Conservation (phyloP, 2,329 filamentous ascomycete species). For the Penicillium crustosum region DNA sequence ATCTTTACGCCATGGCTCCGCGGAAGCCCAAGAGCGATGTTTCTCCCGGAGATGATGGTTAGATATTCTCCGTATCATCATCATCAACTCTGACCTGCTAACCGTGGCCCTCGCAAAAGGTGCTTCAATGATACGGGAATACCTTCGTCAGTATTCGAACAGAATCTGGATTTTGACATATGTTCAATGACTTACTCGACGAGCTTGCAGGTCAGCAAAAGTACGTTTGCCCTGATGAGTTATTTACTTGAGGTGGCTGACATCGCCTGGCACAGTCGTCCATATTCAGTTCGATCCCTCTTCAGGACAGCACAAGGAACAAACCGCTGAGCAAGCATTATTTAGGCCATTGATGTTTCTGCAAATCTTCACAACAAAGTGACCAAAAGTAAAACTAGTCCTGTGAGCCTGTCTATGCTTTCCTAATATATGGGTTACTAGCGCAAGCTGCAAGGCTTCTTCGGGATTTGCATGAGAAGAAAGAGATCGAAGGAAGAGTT, state of each 20-base stretch:
- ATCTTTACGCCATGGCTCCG: slow-evolving; percentile 36
- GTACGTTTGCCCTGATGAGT: slow-evolving; percentile 29
- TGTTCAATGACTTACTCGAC: neutral
- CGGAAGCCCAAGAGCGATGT: slow-evolving; percentile 41
- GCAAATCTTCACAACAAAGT: slow-evolving; percentile 62
- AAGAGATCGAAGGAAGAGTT: slow-evolving; percentile 57
- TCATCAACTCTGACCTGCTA: neutral
- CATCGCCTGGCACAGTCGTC: slow-evolving; percentile 43
- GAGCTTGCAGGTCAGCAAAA: slow-evolving; percentile 49
- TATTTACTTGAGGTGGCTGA: slow-evolving; percentile 1
- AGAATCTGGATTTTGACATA: neutral
- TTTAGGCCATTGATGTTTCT: slow-evolving; percentile 58
- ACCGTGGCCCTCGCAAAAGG: slow-evolving; percentile 11
- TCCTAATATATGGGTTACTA: slow-evolving; percentile 21
- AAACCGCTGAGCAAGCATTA: neutral
- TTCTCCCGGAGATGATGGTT: slow-evolving; percentile 33
- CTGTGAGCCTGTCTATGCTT: slow-evolving; percentile 4
- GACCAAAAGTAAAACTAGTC: slow-evolving; percentile 50
- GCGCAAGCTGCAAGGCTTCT: slow-evolving; percentile 61
- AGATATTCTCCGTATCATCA: slow-evolving; percentile 3
- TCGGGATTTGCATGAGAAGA: slow-evolving; percentile 62
- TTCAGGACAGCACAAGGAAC: neutral
- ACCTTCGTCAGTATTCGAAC: slow-evolving; percentile 46
- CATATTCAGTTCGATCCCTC: slow-evolving; percentile 50
- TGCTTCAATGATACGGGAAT: slow-evolving; percentile 50